Evolutionary conservation across 164 flowering plant genomes (phyloP).

Genomic region (Berberis thunbergii): DNA sequence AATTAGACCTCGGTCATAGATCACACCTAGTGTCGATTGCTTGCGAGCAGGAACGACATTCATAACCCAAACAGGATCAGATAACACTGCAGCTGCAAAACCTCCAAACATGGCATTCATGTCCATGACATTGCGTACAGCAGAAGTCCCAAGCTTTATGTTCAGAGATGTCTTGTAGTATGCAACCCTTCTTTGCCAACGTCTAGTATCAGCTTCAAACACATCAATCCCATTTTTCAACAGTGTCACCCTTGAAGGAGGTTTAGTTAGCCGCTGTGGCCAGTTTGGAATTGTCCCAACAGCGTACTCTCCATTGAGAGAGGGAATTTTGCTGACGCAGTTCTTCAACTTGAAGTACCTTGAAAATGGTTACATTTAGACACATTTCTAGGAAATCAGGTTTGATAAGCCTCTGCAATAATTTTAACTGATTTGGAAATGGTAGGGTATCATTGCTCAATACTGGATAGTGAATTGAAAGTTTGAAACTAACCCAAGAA

Average conservation of each 20-base stretch:
- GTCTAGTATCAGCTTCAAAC: slow-evolving; percentile 80
- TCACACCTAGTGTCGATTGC: slow-evolving; percentile 63
- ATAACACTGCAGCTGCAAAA: slow-evolving; percentile 75
- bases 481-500: neutral
- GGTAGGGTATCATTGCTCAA: no score
- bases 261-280: slow-evolving; percentile 72
- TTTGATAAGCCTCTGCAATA: no score
- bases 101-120: slow-evolving; percentile 98
- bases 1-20: slow-evolving; percentile 92
- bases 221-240: slow-evolving; percentile 74
- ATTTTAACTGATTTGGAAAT: no score
- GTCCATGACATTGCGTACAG: slow-evolving; percentile 91
- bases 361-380: slow-evolving; percentile 19
- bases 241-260: slow-evolving; percentile 58
- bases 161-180: slow-evolving; percentile 79
- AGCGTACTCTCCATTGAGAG: slow-evolving; percentile 54
- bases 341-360: slow-evolving; percentile 76
- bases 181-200: slow-evolving; percentile 79
- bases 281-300: slow-evolving; percentile 75
- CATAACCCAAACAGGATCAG: slow-evolving; percentile 99
- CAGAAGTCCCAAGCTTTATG: slow-evolving; percentile 72
- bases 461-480: no score
- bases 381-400: neutral
- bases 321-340: slow-evolving; percentile 59
- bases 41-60: slow-evolving; percentile 85